Evolutionary conservation across 2,329 filamentous ascomycete genomes (phyloP).

Genomic region (Talaromyces sp.): DNA sequence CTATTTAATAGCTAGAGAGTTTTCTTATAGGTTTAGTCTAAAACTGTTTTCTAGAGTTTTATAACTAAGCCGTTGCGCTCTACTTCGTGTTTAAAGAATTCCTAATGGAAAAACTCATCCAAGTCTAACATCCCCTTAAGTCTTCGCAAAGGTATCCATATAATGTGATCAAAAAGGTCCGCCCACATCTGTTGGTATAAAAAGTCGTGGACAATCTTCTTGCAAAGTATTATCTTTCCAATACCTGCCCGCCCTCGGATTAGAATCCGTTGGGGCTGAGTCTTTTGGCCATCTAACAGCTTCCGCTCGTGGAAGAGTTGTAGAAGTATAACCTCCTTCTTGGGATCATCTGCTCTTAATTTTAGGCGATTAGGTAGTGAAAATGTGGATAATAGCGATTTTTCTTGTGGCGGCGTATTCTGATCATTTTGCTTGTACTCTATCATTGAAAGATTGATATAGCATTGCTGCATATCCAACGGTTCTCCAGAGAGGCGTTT

Average conservation of each 20-base stretch:
- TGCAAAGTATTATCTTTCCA: conserved; percentile 43
- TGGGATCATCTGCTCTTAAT: conserved; percentile 22
- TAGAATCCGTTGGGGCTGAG: conserved; percentile 32
- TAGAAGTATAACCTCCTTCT: conserved; percentile 22
- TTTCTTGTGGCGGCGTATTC: background rate
- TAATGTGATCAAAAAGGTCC: conserved; percentile 34
- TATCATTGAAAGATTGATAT: conserved; percentile 43
- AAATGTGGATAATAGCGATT: conserved; percentile 23
- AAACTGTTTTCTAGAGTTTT: background rate
- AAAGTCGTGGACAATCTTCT: conserved; percentile 41
- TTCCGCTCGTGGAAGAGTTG: conserved; percentile 30
- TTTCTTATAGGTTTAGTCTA: background rate
- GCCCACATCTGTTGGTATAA: conserved; percentile 22
- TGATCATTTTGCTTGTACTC: conserved; percentile 19
- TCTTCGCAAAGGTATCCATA: conserved; percentile 42
- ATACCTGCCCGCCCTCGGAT: conserved; percentile 39
- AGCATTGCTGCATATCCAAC: conserved; percentile 37
- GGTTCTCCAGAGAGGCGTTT: conserved; percentile 35
- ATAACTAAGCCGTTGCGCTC: background rate
- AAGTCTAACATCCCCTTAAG: conserved; percentile 21
- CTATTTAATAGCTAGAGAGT: no score
- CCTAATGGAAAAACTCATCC: conserved; percentile 2
- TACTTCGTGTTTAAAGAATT: background rate
- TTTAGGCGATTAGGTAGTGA: conserved; percentile 30
- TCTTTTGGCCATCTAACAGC: conserved; percentile 16